Evolutionary conservation across 2,329 filamentous ascomycete species (phyloP), one percentile per base, ranked within the genome.

Genomic region (Penicillium paneum): DNA sequence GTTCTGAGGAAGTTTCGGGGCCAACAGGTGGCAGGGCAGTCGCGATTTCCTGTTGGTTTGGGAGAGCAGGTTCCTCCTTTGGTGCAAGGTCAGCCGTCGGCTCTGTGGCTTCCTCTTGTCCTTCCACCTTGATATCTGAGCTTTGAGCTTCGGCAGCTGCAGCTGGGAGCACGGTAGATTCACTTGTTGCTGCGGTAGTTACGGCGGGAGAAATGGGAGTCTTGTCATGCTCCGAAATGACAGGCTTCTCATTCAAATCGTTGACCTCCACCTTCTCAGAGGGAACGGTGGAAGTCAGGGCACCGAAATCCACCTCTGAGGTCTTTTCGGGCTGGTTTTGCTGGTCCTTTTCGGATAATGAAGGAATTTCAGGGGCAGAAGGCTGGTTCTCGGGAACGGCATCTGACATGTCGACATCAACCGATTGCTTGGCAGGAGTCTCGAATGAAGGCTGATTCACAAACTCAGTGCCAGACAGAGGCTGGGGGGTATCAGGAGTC

Each of bases 401-500:
- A 35, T 67, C 63, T 28, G 57, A 24, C 59, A 62, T 64, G 15
- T 64, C 55, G 21, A 64, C 31, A 55, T 66, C 62, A 15, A 58
- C 59, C 19, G 54, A 42, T 35, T 55, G 57, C 38, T 64, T 62
- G 12, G 36, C 50, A 5, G 47, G 48, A 40, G 60, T 54, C 8
- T 58, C 54, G 38, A 52, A 48, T 39, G 58, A 41, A 28, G 56
- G 35, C 38, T 60, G 61, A 36, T 61, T 55, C 15, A 55, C 57
- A 17, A 59, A 56, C 35, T 65, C 62, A 43, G 63, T 45, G 38
- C 56, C 60, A 36, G 62, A 63, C 60, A 73, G 54, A 61, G 68
- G 57, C 64, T 71, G 49, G 58, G 66, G 63, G 48, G 69, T 64
- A 58, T 71, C 70, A 34, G 78, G 74, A 7, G 77, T 76, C 47